Evolutionary conservation across 2,329 filamentous ascomycete genomes (phyloP).

Genomic region (Byssochlamys sp.): DNA sequence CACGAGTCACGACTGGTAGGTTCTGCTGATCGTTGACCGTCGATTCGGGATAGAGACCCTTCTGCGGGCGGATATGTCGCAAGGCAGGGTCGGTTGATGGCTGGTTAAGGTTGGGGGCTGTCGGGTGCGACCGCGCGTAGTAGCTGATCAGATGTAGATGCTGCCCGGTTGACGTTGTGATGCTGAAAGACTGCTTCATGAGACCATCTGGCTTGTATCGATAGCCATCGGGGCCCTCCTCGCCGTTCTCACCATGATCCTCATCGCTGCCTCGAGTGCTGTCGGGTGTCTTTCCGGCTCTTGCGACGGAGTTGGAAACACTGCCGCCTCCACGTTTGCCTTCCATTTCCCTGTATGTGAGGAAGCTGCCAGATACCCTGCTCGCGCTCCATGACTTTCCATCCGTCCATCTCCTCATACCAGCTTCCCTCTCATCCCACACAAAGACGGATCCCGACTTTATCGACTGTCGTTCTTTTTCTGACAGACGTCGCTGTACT

Average conservation of each 20-base stretch:
- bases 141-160: constrained; percentile 97
- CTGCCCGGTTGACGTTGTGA: constrained; percentile 80
- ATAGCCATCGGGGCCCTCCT: constrained; percentile 74
- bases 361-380: constrained; percentile 89
- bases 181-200: constrained; percentile 99
- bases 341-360: constrained; percentile 98
- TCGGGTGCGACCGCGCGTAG: constrained; percentile 71
- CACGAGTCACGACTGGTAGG: constrained; percentile 69
- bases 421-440: constrained; percentile 98
- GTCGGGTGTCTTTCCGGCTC: constrained; percentile 69
- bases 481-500: constrained; percentile 83
- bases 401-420: constrained; percentile 97
- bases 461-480: constrained; percentile 94
- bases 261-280: constrained; percentile 73
- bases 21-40: constrained; percentile 77
- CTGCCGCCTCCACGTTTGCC: constrained; percentile 76
- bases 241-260: constrained; percentile 59
- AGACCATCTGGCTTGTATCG: constrained; percentile 91
- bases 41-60: constrained; percentile 95
- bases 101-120: constrained; percentile 63
- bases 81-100: constrained; percentile 72
- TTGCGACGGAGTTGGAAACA: constrained; percentile 38
- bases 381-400: constrained; percentile 99
- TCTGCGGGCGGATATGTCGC: constrained; percentile 72
- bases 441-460: constrained; percentile 95